Base-by-base conservation (phyloP, 1,284 basidiomycete genomes). In the Moesziomyces aphidis region DNA sequence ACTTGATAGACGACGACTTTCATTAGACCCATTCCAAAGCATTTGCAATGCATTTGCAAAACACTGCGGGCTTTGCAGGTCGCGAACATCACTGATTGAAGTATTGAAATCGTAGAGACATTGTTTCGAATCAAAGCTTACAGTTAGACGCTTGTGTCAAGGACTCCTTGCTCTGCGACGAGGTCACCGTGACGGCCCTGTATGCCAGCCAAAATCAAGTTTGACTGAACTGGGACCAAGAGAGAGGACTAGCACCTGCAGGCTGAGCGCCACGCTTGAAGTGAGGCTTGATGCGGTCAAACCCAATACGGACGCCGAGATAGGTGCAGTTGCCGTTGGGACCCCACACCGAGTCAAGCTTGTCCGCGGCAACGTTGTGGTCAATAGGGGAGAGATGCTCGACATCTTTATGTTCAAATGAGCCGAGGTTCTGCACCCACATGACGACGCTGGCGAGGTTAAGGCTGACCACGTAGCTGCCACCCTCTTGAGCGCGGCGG, bases 401-500 rank as follows among this genome's bases (percentile, higher is more conserved):
- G 4, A 50, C 49, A 11, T 50, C 49, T 22, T 36, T 50, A 9
- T 2, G 4, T 3, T 50, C 49, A 34, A 50, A 50, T 9, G 28
- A 34, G 19, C 49, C 49, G 2, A 50, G 49, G 11, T 50, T 31
- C 49, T 50, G 49, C 5, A 50, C 49, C 49, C 49, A 50, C 49
- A 50, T 50, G 28, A 50, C 49, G 28, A 50, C 49, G 22, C 49
- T 50, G 22, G 49, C 49, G 28, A 50, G 49, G 49, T 50, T 50
- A 19, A 50, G 49, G n/a, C 49, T 34, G 49, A 50, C 28, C 10
- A 50, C 49, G 19, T 50, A 50, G 31, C 49, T 50, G 49, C 49
- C 49, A 19, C 49, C 49, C 21, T 50, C 49, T 21, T 50, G 31
- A 17, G 49, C 49, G 13, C 49, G 49, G 19, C 49, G 49, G 4